Base-by-base conservation (phyloP, 768 basidiomycete genomes). In the Russula sp. region DNA sequence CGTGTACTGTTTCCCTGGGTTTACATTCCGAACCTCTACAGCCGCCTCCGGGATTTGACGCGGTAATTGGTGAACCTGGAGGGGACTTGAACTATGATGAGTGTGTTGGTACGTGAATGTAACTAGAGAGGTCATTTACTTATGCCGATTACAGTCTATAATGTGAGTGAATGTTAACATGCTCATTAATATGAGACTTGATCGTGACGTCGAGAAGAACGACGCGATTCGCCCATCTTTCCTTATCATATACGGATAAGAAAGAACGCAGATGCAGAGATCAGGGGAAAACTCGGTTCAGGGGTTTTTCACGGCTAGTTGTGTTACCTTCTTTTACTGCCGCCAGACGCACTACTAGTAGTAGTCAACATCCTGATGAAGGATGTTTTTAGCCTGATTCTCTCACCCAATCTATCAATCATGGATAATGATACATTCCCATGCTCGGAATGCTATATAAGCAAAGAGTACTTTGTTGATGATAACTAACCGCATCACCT, bases 61-160 rank as follows among this genome's bases (percentile, higher is more conserved):
- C 70, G 13, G 69, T 70, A 22, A 57, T 67, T 13, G 67, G 70
- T 16, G 69, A 68, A 51, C 70, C 70, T 14, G 70, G 70, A 14
- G 61, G 59, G 2, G 63, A 65, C 53, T 58, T 70, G 35, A 70
- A 70, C 58, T 70, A 70, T 47, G 70, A 70, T 41, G 70, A 70
- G 47, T 56, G 58, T 43, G 65, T 70, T 48, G 70, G 70, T 70
- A 38, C 56, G 70, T 48, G 22, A 16, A 11, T n/a, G n/a, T 5
- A 43, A 9, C 18, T 25, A 38, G 34, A 22, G 13, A 50, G 25
- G 25, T 42, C 13, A 22, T 22, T 58, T 16, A n/a, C 13, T 35
- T 54, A 45, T 14, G 29, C 41, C 18, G 5, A 39, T 50, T 54
- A 20, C 47, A 69, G 64, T 69, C 5, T 67, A 69, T 43, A 58